These are phyloP conservation scores for Wickerhamomyces subpelliculosus DNA, from an alignment of 805 yeast species.

Conservation along the genomic window DNA sequence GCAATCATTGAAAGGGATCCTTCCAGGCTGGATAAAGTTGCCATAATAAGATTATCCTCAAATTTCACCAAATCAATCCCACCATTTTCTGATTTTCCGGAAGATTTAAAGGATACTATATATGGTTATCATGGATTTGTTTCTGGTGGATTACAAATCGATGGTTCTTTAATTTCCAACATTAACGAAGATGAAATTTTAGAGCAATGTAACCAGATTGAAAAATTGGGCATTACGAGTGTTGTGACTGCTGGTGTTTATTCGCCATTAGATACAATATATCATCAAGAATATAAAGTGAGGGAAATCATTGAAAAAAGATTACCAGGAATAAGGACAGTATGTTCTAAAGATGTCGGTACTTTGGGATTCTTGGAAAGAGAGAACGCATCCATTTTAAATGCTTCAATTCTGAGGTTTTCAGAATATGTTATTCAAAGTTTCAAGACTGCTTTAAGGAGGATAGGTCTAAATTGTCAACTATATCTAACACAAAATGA, in stretches of 20 bases:
- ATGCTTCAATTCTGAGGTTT: constrained; percentile 35
- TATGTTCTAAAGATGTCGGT: constrained; percentile 32
- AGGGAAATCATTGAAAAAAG: constrained; percentile 24
- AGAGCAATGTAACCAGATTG: constrained; percentile 24
- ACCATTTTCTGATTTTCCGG: constrained; percentile 38
- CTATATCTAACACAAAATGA: constrained; percentile 40
- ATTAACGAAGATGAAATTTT: constrained; percentile 22
- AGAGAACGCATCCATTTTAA: constrained; percentile 38
- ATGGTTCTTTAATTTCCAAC: constrained; percentile 28
- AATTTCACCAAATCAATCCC: constrained; percentile 27
- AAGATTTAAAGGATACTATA: constrained; percentile 24
- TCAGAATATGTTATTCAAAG: constrained; percentile 32
- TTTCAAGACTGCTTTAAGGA: constrained; percentile 29
- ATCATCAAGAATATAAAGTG: constrained; percentile 28
- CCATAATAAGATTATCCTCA: constrained; percentile 34
- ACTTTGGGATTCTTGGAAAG: constrained; percentile 36
- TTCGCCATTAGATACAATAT: constrained; percentile 24
- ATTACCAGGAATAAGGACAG: constrained; percentile 27
- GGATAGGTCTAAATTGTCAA: constrained; percentile 30
- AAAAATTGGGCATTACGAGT: constrained; percentile 23
- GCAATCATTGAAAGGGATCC: constrained; percentile 38
- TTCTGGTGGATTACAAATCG: constrained; percentile 35
- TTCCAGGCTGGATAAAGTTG: constrained; percentile 33
- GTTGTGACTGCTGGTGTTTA: constrained; percentile 34
- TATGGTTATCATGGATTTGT: constrained; percentile 27